A percentile compares a stretch with the other conserved stretches of the same genome.
Evolutionary conservation across 352 stramenopile species (phyloP).

Genomic region (Phytophthora multivora): DNA sequence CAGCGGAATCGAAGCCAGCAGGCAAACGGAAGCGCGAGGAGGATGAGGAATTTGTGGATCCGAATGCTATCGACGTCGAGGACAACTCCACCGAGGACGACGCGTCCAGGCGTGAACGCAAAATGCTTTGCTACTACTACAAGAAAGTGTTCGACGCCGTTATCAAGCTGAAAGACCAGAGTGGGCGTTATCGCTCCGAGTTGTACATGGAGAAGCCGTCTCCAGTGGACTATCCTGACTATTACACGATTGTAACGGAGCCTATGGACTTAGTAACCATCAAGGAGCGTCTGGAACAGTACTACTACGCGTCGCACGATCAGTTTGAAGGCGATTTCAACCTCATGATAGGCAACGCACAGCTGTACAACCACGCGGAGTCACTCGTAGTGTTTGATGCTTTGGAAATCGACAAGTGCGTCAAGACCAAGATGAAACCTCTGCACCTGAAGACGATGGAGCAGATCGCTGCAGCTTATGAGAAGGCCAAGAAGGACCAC

Average conservation of each 20-base stretch:
- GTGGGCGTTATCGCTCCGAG: slow-evolving; percentile 66
- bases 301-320: slow-evolving; percentile 65
- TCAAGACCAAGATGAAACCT: slow-evolving; percentile 79
- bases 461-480: slow-evolving; percentile 68
- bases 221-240: slow-evolving; percentile 85
- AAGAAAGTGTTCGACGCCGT: slow-evolving; percentile 87
- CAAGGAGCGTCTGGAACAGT: slow-evolving; percentile 72
- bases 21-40: slow-evolving; percentile 45
- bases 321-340: slow-evolving; percentile 83
- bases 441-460: slow-evolving; percentile 62
- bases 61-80: slow-evolving; percentile 30
- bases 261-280: slow-evolving; percentile 92
- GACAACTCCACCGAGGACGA: slow-evolving; percentile 52
- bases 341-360: slow-evolving; percentile 88
- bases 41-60: slow-evolving; percentile 25
- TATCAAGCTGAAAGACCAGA: slow-evolving; percentile 75
- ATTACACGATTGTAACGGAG: slow-evolving; percentile 87
- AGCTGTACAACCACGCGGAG: slow-evolving; percentile 87
- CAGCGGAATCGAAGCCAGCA: slow-evolving; percentile 16
- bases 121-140: slow-evolving; percentile 83
- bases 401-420: slow-evolving; percentile 86
- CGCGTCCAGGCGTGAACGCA: slow-evolving; percentile 53
- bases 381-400: slow-evolving; percentile 85
- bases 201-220: slow-evolving; percentile 86
- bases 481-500: slow-evolving; percentile 81